These are phyloP conservation scores for Zizania palustris DNA, from an alignment of 202 grass and related monocot species.

Conservation along the genomic window DNA sequence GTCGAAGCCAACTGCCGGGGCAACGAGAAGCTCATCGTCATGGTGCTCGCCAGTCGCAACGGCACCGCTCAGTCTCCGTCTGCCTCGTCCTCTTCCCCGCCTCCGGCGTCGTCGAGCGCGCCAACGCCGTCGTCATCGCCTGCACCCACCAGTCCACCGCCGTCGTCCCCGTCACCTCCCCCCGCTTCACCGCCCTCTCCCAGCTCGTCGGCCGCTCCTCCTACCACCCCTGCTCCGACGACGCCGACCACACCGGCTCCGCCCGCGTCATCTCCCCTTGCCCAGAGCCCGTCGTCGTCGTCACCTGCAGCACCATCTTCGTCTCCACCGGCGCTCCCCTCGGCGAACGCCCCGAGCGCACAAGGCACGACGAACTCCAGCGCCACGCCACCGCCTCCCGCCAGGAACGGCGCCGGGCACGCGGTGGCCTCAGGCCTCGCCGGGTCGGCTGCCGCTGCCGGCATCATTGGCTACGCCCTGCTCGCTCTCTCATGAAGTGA, in stretches of 20 bases:
- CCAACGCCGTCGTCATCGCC: background rate
- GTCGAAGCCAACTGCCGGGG: conserved; percentile 62
- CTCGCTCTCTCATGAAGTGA: conserved; percentile 38
- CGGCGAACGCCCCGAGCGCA: conserved; percentile 7
- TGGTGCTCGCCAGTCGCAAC: conserved; percentile 55
- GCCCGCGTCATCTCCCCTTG: background rate
- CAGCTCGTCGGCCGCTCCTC: background rate
- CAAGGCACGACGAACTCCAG: conserved; percentile 14
- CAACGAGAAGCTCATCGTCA: conserved; percentile 70
- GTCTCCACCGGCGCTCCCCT: background rate
- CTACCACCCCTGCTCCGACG: conserved; percentile 1
- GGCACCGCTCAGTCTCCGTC: conserved; percentile 1
- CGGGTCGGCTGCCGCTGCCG: conserved; percentile 22
- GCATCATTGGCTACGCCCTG: conserved; percentile 50
- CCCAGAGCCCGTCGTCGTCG: background rate
- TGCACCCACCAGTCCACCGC: background rate
- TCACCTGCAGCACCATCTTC: background rate
- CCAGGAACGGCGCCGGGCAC: conserved; percentile 18
- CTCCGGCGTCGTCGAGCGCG: background rate
- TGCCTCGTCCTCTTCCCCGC: background rate
- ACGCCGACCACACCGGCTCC: conserved; percentile 8
- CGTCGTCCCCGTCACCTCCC: background rate
- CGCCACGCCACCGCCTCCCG: background rate
- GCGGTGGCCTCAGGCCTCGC: conserved; percentile 13
- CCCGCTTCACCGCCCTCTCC: conserved; percentile 13